Evolutionary conservation across 2,329 filamentous ascomycete genomes (phyloP).

Genomic region (Fusarium pseudograminearum): DNA sequence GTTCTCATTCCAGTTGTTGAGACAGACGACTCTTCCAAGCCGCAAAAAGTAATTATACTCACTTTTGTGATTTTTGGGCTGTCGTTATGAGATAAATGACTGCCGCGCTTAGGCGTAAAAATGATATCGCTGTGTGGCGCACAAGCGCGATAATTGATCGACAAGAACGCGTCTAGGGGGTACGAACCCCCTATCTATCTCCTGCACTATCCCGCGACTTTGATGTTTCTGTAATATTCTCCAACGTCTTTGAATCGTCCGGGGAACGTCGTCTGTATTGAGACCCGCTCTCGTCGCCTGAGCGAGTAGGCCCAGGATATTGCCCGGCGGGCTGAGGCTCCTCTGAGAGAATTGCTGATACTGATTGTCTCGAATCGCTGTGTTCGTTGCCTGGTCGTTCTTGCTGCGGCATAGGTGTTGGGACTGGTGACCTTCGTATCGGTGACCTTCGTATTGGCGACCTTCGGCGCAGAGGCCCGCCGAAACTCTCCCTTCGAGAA

Average conservation of each 20-base stretch:
- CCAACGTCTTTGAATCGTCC: constrained; percentile 26
- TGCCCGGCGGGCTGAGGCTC: constrained; percentile 35
- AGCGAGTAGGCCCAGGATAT: constrained; percentile 25
- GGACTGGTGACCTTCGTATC: constrained; percentile 27
- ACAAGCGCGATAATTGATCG: constrained; percentile 31
- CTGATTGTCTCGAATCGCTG: constrained; percentile 51
- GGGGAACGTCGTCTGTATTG: constrained; percentile 33
- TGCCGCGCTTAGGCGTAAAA: constrained; percentile 8
- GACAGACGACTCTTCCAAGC: not conserved
- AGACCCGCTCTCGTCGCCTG: constrained; percentile 29
- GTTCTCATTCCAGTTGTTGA: constrained; percentile 9
- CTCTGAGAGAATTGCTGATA: constrained; percentile 52
- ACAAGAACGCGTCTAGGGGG: constrained; percentile 28
- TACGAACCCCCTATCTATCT: constrained; percentile 31
- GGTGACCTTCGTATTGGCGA: constrained; percentile 45
- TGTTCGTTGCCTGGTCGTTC: constrained; percentile 45
- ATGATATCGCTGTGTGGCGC: constrained; percentile 32
- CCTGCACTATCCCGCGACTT: constrained; percentile 35
- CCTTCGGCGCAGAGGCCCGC: constrained; percentile 43
- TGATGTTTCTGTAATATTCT: constrained; percentile 24
- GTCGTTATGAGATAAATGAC: constrained; percentile 5
- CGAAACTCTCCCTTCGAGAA: constrained; percentile 46
- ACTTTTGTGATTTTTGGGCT: constrained; percentile 10
- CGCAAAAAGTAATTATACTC: not conserved
- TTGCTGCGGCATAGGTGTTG: constrained; percentile 38